Evolutionary conservation across 192 early-diverging fungal genomes (phyloP), one percentile per base, ranked within the genome.

Genomic region (Linnemannia exigua): DNA sequence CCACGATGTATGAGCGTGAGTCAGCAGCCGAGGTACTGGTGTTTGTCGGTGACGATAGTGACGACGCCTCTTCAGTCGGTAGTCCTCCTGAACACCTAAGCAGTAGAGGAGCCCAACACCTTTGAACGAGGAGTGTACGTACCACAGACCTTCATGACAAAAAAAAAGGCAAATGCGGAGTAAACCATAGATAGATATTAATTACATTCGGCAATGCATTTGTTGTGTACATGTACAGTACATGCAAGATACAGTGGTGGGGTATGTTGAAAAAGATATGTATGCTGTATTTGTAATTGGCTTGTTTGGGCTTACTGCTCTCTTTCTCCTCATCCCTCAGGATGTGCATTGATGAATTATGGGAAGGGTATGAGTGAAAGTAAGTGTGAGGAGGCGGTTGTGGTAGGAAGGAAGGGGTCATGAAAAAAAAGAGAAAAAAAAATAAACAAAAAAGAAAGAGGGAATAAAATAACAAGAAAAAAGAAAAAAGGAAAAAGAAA

Each of bases 401-500:
- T 14, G 25, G 58, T 33, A 63, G 58, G 28, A 25, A 31, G 58
- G 58, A 63, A 63, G 25, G 35, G 68, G 68, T 41, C 68, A 70
- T 70, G 68, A 70, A 41, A 74, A 58, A 8, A 54, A 35, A 28
- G 33, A 37, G 22, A 52, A 15, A n/a, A 58, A 17, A 50, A 52
- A 25, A 16, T 20, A 46, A 46, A 46, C 20, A 46, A 8, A n/a
- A n/a, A 72, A 3, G 48, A 12, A 35, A 12, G 31, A 20, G 20
- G 5, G n/a, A 58, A 52, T 16, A n/a, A 74, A 61, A 74, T 1
- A 74, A 25, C 16, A 25, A 58, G 19, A 11, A 74, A 12, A 47
- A 22, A 6, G 17, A 41, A 75, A 75, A 63, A 36, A 52, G 28
- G 44, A n/a, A 41, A 48, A 79, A 16, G 61, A 47, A 71, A 70